phyloP scores from a whole-genome alignment of 75 land plant species.

The Sequoia sempervirens region DNA sequence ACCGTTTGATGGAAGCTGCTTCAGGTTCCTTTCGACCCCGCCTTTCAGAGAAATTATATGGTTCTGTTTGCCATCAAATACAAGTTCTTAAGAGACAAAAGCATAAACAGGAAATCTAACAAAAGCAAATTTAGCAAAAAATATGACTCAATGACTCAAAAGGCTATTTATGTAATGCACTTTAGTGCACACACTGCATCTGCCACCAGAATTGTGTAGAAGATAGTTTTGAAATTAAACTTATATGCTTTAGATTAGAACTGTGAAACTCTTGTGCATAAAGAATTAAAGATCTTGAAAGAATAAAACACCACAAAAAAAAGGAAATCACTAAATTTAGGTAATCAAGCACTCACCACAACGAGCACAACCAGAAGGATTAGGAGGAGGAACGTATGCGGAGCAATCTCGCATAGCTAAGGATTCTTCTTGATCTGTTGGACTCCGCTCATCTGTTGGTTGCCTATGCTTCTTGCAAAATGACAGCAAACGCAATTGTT shows the following conservation, averaged over 20 bases:
- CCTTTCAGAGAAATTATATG: slow-evolving; percentile 70
- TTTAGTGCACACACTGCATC: neutral
- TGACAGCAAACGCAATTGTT: slow-evolving; percentile 68
- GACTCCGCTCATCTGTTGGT: slow-evolving; percentile 32
- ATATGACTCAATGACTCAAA: neutral
- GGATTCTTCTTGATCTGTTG: slow-evolving; percentile 23
- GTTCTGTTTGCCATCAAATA: slow-evolving; percentile 41
- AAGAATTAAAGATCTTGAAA: neutral
- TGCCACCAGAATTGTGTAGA: neutral
- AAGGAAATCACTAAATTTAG: neutral
- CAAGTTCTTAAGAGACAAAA: neutral
- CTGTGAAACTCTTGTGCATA: neutral
- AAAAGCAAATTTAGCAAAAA: neutral
- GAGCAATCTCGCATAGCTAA: slow-evolving; percentile 25
- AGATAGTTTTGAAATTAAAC: neutral
- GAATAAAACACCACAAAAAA: neutral
- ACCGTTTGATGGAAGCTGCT: slow-evolving; percentile 76
- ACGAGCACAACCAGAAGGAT: slow-evolving; percentile 94
- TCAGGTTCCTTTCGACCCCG: slow-evolving; percentile 88
- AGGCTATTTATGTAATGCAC: neutral
- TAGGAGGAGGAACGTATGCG: slow-evolving; percentile 40
- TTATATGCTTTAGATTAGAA: neutral
- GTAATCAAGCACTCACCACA: slow-evolving; percentile 37
- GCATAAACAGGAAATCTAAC: neutral
- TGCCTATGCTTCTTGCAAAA: slow-evolving; percentile 88